Base-by-base conservation (phyloP, 108 stramenopile species). In the Cyclotella choctawhatcheeana region DNA sequence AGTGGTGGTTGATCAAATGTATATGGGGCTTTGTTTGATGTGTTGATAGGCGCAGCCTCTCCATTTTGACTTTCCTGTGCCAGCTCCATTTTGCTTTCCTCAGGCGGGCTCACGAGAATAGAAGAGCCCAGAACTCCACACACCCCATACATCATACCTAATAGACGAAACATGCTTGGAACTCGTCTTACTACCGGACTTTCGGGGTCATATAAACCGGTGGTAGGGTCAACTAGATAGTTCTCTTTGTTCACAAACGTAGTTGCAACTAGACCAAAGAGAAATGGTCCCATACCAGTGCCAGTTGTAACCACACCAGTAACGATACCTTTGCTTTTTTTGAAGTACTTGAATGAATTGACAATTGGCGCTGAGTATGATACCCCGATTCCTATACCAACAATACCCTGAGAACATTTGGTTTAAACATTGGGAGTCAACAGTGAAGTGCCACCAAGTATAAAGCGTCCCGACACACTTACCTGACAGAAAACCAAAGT, bases 311-410 rank as follows among this genome's bases (percentile, higher is more conserved):
- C 71, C 3, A 81, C 50, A 14, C 80, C 80, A 7, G 80, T 71
- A 31, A 81, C 80, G 17, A 81, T 63, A 18, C 80, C 80, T 58
- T 76, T 81, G 30, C 75, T 75, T 47, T 75, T 24, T 33, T 47
- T 62, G 61, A 81, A 76, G 48, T 81, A 70, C n/a, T 76, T 69
- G 21, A 81, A 81, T 12, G 69, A 62, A 71, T 66, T 68, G 0
- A 81, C 48, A 22, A 81, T 81, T 6, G 80, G 80, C n/a, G 80
- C 65, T 10, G 74, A 76, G 50, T 81, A 81, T 10, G 80, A 76
- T 18, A 81, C 47, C 8, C 80, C 80, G 32, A 81, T 81, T 40
- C 80, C 80, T 12, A 74, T 56, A 0, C 80, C 80, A 12, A 71
- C 80, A 4, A 81, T 14, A 5, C 44, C 74, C 69, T 71, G n/a